These are phyloP conservation scores for Clarireedia homoeocarpa DNA, from an alignment of 2,329 filamentous ascomycete species.

Conservation along the genomic window DNA sequence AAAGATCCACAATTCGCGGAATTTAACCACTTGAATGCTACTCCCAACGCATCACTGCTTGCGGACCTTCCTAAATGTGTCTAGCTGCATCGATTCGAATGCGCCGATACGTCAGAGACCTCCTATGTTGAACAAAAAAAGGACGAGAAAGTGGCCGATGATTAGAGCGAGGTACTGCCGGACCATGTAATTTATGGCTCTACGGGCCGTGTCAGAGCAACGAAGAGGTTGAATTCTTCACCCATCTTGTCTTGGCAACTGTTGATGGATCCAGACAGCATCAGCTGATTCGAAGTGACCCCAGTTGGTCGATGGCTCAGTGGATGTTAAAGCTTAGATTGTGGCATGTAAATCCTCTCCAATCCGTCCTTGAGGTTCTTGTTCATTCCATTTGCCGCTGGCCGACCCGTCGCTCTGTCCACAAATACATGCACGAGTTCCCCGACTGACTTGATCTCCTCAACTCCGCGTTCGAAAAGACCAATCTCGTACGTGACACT, in stretches of 20 bases:
- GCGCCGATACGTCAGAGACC: too few relatives aligned
- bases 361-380: conserved; percentile 49
- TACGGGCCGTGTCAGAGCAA: too few relatives aligned
- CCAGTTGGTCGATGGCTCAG: too few relatives aligned
- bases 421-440: conserved; percentile 86
- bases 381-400: conserved; percentile 58
- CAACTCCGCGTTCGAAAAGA: conserved; percentile 68
- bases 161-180: neutral
- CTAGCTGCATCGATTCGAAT: too few relatives aligned
- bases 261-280: too few relatives aligned
- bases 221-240: neutral
- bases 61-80: too few relatives aligned
- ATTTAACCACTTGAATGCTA: too few relatives aligned
- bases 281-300: too few relatives aligned
- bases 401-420: conserved; percentile 61
- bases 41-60: too few relatives aligned
- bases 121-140: too few relatives aligned
- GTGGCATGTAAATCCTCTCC: conserved; percentile 41
- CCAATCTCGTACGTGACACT: conserved; percentile 88
- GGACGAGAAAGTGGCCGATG: neutral
- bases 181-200: neutral
- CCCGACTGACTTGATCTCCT: conserved; percentile 74
- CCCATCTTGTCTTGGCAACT: too few relatives aligned
- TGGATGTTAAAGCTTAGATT: conserved; percentile 22
- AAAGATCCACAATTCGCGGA: too few relatives aligned